These are phyloP conservation scores for Ruellia speciosa DNA, from an alignment of 305 asterid genomes.

Conservation along the genomic window DNA sequence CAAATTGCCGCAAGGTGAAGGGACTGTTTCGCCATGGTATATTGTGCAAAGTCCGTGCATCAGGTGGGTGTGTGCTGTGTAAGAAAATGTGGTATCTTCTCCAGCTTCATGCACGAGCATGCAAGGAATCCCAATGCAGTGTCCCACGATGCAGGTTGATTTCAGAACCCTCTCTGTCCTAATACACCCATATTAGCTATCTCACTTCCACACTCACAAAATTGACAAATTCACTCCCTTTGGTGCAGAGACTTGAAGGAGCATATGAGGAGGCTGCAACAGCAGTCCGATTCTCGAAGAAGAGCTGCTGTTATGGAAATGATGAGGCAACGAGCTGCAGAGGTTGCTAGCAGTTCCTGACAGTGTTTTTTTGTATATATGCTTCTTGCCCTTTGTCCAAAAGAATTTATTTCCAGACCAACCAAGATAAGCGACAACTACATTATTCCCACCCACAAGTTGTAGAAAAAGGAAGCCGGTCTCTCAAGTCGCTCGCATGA, in stretches of 20 bases:
- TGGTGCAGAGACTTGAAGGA: constrained; percentile 51
- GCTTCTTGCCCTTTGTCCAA: constrained; percentile 10
- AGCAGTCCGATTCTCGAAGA: constrained; percentile 62
- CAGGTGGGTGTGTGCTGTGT: constrained; percentile 86
- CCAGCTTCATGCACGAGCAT: constrained; percentile 90
- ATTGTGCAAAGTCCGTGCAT: constrained; percentile 72
- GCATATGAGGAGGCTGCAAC: constrained; percentile 51
- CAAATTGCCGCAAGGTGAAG: constrained; percentile 91
- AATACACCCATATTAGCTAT: neutral
- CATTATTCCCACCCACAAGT: neutral
- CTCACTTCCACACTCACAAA: constrained; percentile 1
- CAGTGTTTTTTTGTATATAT: constrained; percentile 22
- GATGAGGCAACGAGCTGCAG: constrained; percentile 73
- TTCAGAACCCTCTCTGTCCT: neutral
- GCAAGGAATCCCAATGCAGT: constrained; percentile 81
- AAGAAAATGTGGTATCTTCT: constrained; percentile 99
- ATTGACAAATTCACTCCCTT: neutral
- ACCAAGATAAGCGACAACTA: neutral
- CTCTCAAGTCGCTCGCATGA: neutral
- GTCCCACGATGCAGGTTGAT: constrained; percentile 99
- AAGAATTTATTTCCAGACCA: neutral
- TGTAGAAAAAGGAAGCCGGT: constrained; percentile 14
- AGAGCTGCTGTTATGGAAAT: constrained; percentile 71
- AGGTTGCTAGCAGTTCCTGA: constrained; percentile 32
- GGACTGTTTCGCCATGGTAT: constrained; percentile 97